Conservation (phyloP, 495 filamentous ascomycete genomes). For the Aspergillus indologenus region DNA sequence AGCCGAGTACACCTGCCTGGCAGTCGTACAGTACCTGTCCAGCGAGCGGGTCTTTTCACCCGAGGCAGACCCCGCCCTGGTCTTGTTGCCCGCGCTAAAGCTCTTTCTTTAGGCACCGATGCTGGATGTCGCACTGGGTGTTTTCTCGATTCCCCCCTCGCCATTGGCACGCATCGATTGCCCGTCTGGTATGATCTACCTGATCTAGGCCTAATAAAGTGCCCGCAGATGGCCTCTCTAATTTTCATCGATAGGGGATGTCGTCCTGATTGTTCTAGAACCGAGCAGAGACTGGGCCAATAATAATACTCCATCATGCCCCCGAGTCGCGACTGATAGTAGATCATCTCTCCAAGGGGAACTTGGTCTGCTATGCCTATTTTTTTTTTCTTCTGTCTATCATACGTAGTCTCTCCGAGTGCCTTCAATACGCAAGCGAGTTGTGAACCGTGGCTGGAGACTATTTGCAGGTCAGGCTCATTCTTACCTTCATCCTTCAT, state of each 20-base stretch:
- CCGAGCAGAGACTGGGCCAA: too few species aligned
- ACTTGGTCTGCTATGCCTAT: too few species aligned
- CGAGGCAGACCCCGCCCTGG: not conserved
- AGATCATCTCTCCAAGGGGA: too few species aligned
- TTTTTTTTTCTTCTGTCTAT: too few species aligned
- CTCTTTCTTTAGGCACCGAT: not conserved
- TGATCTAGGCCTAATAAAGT: not conserved
- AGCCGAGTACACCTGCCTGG: too few species aligned
- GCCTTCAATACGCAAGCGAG: not conserved
- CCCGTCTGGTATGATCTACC: not conserved
- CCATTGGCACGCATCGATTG: not conserved
- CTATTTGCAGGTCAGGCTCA: not conserved
- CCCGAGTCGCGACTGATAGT: too few species aligned
- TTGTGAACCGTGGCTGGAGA: not conserved
- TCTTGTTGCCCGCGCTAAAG: not conserved
- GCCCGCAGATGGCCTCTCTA: not conserved
- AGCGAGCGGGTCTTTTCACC: slow-evolving; percentile 1
- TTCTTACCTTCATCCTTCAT: too few species aligned
- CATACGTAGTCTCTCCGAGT: too few species aligned
- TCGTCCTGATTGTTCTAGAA: too few species aligned
- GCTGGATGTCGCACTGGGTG: not conserved
- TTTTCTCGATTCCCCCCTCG: not conserved
- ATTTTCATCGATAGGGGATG: too few species aligned
- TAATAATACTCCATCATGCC: too few species aligned
- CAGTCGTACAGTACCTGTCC: too few species aligned